A percentile compares a stretch with the other conserved stretches of the same genome.
phyloP scores from a whole-genome alignment of 805 yeast species.

The Saturnispora galanensis region DNA sequence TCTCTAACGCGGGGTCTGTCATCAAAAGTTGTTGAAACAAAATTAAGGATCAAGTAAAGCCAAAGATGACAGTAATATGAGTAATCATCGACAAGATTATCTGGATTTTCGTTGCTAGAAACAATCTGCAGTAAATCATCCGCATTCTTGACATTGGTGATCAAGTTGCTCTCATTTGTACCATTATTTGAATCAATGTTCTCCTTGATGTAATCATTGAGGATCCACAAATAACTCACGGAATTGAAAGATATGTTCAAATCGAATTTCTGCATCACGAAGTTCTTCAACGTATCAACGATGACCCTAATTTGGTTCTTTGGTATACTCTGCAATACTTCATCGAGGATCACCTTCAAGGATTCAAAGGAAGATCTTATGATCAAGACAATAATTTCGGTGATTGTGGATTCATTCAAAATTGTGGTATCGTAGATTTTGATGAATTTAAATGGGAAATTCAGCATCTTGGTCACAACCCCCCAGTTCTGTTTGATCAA shows the following conservation, averaged over 20 bases:
- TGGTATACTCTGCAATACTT: slow-evolving; percentile 69
- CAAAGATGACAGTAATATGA: slow-evolving; percentile 37
- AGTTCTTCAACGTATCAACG: slow-evolving; percentile 62
- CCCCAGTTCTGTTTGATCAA: slow-evolving; percentile 56
- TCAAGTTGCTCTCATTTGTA: background rate
- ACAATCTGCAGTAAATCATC: slow-evolving; percentile 15
- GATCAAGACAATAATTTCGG: slow-evolving; percentile 41
- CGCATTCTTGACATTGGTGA: slow-evolving; percentile 14
- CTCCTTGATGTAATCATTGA: slow-evolving; percentile 63
- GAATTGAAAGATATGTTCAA: slow-evolving; percentile 85
- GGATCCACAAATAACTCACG: slow-evolving; percentile 84
- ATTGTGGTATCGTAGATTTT: slow-evolving; percentile 16
- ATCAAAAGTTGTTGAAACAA: slow-evolving; percentile 58
- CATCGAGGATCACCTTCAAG: slow-evolving; percentile 75
- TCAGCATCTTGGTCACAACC: slow-evolving; percentile 50
- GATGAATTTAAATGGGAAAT: slow-evolving; percentile 46
- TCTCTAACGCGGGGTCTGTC: slow-evolving; percentile 72
- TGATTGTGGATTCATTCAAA: slow-evolving; percentile 27
- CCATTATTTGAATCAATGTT: slow-evolving; percentile 16
- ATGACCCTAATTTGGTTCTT: slow-evolving; percentile 49
- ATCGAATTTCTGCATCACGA: slow-evolving; percentile 62
- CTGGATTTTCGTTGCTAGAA: slow-evolving; percentile 5
- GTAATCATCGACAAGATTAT: slow-evolving; percentile 14
- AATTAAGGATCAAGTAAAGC: slow-evolving; percentile 51
- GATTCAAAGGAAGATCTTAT: slow-evolving; percentile 70